phyloP scores from a whole-genome alignment of 441 rosid genomes.

The Viola pubescens region DNA sequence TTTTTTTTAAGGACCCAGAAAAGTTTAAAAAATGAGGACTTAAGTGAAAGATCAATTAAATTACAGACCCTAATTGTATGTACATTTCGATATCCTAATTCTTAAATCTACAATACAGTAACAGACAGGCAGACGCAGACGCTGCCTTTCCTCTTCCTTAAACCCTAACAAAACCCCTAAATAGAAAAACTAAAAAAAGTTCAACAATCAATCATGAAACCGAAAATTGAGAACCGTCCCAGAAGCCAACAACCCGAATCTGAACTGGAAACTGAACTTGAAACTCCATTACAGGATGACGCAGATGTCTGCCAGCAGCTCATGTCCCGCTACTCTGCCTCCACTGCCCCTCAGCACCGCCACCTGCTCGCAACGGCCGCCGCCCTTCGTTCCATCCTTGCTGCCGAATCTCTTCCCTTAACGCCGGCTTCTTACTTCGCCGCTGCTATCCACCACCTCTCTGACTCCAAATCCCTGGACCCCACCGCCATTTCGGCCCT shows the following conservation, averaged over 20 bases:
- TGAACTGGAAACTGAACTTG: slow-evolving; percentile 23
- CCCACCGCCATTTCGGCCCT: slow-evolving; percentile 61
- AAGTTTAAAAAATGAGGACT: too few relatives aligned
- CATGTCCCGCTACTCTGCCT: slow-evolving; percentile 76
- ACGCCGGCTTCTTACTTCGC: slow-evolving; percentile 61
- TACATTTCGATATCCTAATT: too few relatives aligned
- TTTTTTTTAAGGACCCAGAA: too few relatives aligned
- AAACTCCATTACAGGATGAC: slow-evolving; percentile 30
- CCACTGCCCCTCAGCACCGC: slow-evolving; percentile 77
- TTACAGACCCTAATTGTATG: too few relatives aligned
- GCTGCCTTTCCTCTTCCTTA: neutral
- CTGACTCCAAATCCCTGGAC: slow-evolving; percentile 34
- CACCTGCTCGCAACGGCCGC: slow-evolving; percentile 87
- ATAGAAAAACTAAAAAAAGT: neutral
- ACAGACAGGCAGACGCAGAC: too few relatives aligned
- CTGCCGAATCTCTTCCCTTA: slow-evolving; percentile 51
- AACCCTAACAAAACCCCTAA: slow-evolving; percentile 1
- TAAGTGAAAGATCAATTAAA: too few relatives aligned
- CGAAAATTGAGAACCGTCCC: neutral
- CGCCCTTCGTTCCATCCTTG: slow-evolving; percentile 77
- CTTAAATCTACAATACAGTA: too few relatives aligned
- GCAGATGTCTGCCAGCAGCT: slow-evolving; percentile 74
- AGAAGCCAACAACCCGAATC: slow-evolving; percentile 3
- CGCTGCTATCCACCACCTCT: slow-evolving; percentile 56
- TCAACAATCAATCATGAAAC: neutral